Evolutionary conservation across 139 green algal species (phyloP).

Genomic region (Nannochloris sp.): DNA sequence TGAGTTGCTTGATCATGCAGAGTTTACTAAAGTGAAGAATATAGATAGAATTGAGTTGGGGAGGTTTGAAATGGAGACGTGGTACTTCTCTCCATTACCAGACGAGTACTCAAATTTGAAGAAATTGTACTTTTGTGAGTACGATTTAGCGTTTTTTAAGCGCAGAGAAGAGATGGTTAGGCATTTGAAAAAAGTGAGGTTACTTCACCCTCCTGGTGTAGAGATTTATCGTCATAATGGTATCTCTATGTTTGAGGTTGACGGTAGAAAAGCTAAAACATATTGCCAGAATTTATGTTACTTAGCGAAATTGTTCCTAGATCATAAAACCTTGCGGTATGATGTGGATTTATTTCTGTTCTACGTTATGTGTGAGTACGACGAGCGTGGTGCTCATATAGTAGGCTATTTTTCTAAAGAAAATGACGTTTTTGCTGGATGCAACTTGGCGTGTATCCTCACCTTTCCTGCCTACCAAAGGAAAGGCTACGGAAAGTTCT

Average conservation of each 20-base stretch:
- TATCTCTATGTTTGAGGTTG: slow-evolving; percentile 87
- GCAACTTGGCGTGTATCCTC: slow-evolving; percentile 99
- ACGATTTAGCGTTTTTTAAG: slow-evolving; percentile 73
- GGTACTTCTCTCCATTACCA: slow-evolving; percentile 97
- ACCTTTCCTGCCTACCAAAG: slow-evolving; percentile 95
- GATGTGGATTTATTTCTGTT: slow-evolving; percentile 99
- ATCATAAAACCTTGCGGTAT: slow-evolving; percentile 99
- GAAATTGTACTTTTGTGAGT: slow-evolving; percentile 98
- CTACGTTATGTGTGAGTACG: slow-evolving; percentile 96
- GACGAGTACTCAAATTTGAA: slow-evolving; percentile 84
- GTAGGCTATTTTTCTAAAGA: slow-evolving; percentile 73
- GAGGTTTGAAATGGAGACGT: slow-evolving; percentile 91
- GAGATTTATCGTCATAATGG: slow-evolving; percentile 94
- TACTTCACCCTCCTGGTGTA: slow-evolving; percentile 91
- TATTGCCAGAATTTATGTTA: slow-evolving; percentile 98
- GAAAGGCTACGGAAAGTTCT: slow-evolving; percentile 98
- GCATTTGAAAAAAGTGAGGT: slow-evolving; percentile 84
- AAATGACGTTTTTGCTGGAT: slow-evolving; percentile 82
- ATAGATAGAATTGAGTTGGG: slow-evolving; percentile 92
- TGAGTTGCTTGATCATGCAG: slow-evolving; percentile 88
- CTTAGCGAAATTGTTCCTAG: slow-evolving; percentile 98
- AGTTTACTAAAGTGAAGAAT: slow-evolving; percentile 99
- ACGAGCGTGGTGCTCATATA: slow-evolving; percentile 92
- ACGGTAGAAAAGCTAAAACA: slow-evolving; percentile 68
- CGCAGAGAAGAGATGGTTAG: slow-evolving; percentile 76